phyloP scores from a whole-genome alignment of 805 yeast genomes.

The Candida xyloterini region DNA sequence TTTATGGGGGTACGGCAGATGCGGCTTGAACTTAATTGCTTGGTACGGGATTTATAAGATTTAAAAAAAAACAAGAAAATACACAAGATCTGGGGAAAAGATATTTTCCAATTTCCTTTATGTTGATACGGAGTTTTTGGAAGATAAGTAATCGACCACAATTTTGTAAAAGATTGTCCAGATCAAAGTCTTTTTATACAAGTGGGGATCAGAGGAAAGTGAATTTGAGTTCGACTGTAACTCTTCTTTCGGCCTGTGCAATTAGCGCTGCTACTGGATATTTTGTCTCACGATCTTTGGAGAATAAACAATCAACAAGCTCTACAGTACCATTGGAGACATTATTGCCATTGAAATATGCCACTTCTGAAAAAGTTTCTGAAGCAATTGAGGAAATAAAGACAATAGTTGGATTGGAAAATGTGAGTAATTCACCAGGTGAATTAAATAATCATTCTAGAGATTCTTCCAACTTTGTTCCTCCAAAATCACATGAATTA shows the following conservation, averaged over 20 bases:
- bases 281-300: neutral
- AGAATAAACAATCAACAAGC: neutral
- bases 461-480: slow-evolving; percentile 33
- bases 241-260: neutral
- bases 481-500: slow-evolving; percentile 27
- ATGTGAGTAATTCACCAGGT: slow-evolving; percentile 40
- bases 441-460: slow-evolving; percentile 32
- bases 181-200: too few relatives aligned
- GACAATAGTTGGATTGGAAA: slow-evolving; percentile 50
- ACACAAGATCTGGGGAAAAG: too few relatives aligned
- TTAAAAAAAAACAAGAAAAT: too few relatives aligned
- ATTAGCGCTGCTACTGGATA: slow-evolving; percentile 4
- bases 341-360: slow-evolving; percentile 52
- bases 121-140: too few relatives aligned
- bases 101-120: too few relatives aligned
- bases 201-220: neutral
- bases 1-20: slow-evolving; percentile 52
- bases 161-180: neutral
- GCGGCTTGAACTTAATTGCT: slow-evolving; percentile 42
- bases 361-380: slow-evolving; percentile 42
- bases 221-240: neutral
- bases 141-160: neutral
- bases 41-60: too few relatives aligned
- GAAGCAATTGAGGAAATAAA: slow-evolving; percentile 53
- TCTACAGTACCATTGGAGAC: slow-evolving; percentile 34